Conservation (phyloP, 2,329 filamentous ascomycete species). For the Cadophora sp. region DNA sequence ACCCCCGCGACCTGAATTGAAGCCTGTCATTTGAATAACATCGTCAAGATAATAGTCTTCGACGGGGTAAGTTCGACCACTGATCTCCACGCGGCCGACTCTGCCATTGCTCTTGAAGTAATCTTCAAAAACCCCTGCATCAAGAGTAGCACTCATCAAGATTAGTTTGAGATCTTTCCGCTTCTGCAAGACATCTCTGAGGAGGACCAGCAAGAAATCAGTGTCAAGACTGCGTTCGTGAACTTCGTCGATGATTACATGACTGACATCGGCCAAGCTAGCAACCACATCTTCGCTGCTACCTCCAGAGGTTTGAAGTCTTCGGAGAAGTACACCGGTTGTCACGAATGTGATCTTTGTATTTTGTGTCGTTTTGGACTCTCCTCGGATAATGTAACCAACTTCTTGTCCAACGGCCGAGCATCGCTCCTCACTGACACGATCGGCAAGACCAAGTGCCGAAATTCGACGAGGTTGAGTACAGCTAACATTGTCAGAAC, state of each 20-base stretch:
- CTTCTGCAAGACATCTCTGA: slow-evolving; percentile 79
- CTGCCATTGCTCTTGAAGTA: slow-evolving; percentile 78
- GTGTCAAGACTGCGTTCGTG: slow-evolving; percentile 95
- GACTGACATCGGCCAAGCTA: slow-evolving; percentile 87
- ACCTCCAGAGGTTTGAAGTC: slow-evolving; percentile 89
- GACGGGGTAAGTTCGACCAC: slow-evolving; percentile 88
- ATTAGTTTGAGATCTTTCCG: slow-evolving; percentile 86
- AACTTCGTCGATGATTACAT: slow-evolving; percentile 95
- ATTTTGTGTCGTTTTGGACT: slow-evolving; percentile 74
- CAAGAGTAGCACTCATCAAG: slow-evolving; percentile 95
- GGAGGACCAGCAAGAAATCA: slow-evolving; percentile 87
- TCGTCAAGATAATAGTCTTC: slow-evolving; percentile 91
- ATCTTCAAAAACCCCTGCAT: slow-evolving; percentile 81
- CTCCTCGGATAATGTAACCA: slow-evolving; percentile 89
- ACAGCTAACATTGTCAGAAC: slow-evolving; percentile 54
- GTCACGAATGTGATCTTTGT: slow-evolving; percentile 97
- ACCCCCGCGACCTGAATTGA: slow-evolving; percentile 55
- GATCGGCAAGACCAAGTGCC: slow-evolving; percentile 89
- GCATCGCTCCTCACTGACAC: slow-evolving; percentile 92
- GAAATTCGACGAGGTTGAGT: slow-evolving; percentile 96
- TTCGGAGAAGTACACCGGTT: slow-evolving; percentile 87
- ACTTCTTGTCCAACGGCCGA: slow-evolving; percentile 83
- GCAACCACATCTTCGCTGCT: slow-evolving; percentile 79
- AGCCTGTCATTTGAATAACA: slow-evolving; percentile 80
- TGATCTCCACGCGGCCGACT: slow-evolving; percentile 85